Conservation (phyloP, 1,284 basidiomycete species). For the Irpex sp. region DNA sequence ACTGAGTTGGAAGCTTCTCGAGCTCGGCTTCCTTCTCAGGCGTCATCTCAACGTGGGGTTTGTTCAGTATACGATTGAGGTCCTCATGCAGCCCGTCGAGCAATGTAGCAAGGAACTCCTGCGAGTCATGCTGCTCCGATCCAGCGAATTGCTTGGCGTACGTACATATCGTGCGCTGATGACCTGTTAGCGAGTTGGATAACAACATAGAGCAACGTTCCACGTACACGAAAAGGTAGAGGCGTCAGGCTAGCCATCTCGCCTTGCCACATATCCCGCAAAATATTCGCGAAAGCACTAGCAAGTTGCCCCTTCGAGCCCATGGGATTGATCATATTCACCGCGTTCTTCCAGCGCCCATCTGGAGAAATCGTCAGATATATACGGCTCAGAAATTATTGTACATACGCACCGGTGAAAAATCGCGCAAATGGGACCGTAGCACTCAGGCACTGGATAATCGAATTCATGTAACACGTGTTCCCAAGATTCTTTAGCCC, state of each 20-base stretch:
- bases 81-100: conserved; percentile 97
- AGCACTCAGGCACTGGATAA: conserved; percentile 92
- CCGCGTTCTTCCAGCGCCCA: conserved; percentile 81
- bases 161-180: conserved; percentile 77
- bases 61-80: conserved; percentile 83
- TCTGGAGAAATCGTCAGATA: conserved; percentile 41
- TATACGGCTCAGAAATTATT: background rate
- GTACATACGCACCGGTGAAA: conserved; percentile 64
- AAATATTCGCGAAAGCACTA: conserved; percentile 77
- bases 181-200: background rate
- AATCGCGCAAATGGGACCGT: conserved; percentile 89
- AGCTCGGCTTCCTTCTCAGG: conserved; percentile 86
- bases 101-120: conserved; percentile 94
- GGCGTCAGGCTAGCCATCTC: conserved; percentile 85
- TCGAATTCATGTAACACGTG: conserved; percentile 99
- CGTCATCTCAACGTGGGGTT: conserved; percentile 71
- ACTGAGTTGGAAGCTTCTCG: conserved; percentile 82
- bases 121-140: conserved; percentile 94
- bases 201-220: background rate
- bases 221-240: conserved; percentile 78
- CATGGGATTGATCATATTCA: conserved; percentile 86
- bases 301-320: conserved; percentile 89
- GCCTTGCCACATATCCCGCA: conserved; percentile 88
- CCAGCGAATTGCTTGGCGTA: conserved; percentile 90
- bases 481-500: conserved; percentile 97